Percentiles rank a stretch among this genome's conserved stretches.
phyloP scores from a whole-genome alignment of 1,139 yeast species.

The Yamadazyma aaseri region DNA sequence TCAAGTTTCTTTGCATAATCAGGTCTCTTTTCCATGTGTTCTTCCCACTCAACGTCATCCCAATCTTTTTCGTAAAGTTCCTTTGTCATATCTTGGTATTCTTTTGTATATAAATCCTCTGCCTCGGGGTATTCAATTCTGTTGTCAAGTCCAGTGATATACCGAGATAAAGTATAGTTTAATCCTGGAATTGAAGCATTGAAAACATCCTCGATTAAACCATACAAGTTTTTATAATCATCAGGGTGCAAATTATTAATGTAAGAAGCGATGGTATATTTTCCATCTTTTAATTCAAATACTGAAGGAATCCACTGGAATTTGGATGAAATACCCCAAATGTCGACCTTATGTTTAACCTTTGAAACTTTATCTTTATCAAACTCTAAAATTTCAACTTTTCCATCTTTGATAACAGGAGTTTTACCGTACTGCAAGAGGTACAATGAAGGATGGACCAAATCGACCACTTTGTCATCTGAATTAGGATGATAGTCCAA shows the following conservation, averaged over 20 bases:
- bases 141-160: slow-evolving; percentile 17
- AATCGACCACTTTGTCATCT: slow-evolving; percentile 35
- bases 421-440: slow-evolving; percentile 37
- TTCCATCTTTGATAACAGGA: slow-evolving; percentile 18
- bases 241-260: slow-evolving; percentile 42
- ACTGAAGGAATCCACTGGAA: slow-evolving; percentile 37
- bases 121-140: slow-evolving; percentile 17
- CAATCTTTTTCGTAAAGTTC: neutral
- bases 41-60: slow-evolving; percentile 1
- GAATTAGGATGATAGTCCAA: slow-evolving; percentile 42
- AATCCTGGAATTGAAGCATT: slow-evolving; percentile 24
- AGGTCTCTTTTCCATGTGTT: slow-evolving; percentile 9
- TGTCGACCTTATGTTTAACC: slow-evolving; percentile 17
- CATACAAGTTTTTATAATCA: slow-evolving; percentile 23
- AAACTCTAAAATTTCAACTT: slow-evolving; percentile 13
- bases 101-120: slow-evolving; percentile 9
- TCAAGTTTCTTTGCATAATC: slow-evolving; percentile 12
- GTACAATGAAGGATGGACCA: slow-evolving; percentile 46
- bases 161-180: slow-evolving; percentile 25
- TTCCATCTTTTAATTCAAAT: slow-evolving; percentile 13
- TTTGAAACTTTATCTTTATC: slow-evolving; percentile 12
- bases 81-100: slow-evolving; percentile 1
- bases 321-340: slow-evolving; percentile 9
- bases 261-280: slow-evolving; percentile 27
- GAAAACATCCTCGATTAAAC: slow-evolving; percentile 25